These are phyloP conservation scores for Cystobasidiaceae sp. DNA, from an alignment of 1,284 basidiomycete genomes.

Conservation along the genomic window DNA sequence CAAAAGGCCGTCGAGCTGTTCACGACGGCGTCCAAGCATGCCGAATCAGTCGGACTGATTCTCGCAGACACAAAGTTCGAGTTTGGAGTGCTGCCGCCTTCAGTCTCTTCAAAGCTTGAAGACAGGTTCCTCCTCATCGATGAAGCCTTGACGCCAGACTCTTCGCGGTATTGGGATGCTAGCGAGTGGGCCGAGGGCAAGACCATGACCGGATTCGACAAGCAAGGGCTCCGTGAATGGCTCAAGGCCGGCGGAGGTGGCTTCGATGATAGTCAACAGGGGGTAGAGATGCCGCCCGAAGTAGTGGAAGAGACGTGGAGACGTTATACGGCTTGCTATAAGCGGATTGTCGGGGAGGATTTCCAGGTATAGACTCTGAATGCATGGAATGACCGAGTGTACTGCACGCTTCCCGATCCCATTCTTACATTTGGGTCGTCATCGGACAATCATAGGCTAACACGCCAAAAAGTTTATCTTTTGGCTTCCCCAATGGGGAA, in stretches of 20 bases:
- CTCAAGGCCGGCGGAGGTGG: conserved; percentile 58
- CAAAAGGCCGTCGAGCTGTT: conserved; percentile 64
- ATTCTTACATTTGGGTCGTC: no score
- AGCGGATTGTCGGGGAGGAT: conserved; percentile 56
- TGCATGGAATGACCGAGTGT: no score
- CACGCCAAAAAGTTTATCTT: no score
- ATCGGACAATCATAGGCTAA: no score
- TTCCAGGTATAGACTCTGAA: no score
- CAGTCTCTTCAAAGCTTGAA: conserved; percentile 34
- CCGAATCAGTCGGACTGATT: conserved; percentile 76
- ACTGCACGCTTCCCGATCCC: no score
- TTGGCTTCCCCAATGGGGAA: no score
- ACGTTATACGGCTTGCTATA: conserved; percentile 72
- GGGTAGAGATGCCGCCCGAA: conserved; percentile 59
- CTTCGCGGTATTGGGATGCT: conserved; percentile 91
- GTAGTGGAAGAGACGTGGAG: conserved; percentile 69
- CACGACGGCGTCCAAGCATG: conserved; percentile 72
- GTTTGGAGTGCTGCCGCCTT: conserved; percentile 61
- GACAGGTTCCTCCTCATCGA: conserved; percentile 75
- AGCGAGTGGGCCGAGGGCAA: conserved; percentile 67
- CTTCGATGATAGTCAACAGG: conserved; percentile 65
- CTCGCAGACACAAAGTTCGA: conserved; percentile 94
- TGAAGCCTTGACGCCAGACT: conserved; percentile 96
- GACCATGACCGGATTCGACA: conserved; percentile 87
- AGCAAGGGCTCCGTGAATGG: conserved; percentile 94